These are phyloP conservation scores for Gardenia jasminoides DNA, from an alignment of 257 asterid species.

Conservation along the genomic window DNA sequence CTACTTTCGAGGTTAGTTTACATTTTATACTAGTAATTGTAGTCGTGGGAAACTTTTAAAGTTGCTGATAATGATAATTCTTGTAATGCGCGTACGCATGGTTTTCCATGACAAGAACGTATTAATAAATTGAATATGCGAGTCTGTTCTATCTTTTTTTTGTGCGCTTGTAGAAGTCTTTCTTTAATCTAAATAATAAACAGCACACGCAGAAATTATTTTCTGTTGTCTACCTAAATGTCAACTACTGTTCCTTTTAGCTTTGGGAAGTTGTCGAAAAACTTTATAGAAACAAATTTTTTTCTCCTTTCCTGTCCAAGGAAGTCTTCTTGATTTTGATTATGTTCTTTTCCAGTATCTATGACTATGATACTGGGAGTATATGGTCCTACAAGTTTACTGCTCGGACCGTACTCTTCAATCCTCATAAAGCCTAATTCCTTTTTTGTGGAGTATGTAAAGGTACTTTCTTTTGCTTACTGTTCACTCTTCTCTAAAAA, in stretches of 20 bases:
- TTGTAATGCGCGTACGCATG: neutral
- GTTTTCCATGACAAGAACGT: too few species aligned
- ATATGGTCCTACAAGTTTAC: slow-evolving; percentile 56
- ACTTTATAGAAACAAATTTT: neutral
- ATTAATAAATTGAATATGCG: too few species aligned
- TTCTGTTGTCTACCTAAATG: neutral
- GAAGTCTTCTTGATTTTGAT: neutral
- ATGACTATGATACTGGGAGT: slow-evolving; percentile 61
- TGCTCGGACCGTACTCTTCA: slow-evolving; percentile 77
- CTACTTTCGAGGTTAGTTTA: neutral
- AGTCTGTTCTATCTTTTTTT: too few species aligned
- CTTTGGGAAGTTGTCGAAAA: slow-evolving; percentile 2
- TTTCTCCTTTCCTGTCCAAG: neutral
- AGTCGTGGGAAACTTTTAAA: neutral
- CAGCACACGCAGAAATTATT: neutral
- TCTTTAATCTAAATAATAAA: neutral
- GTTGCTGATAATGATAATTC: neutral
- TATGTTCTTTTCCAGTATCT: slow-evolving; percentile 22
- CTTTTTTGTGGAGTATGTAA: slow-evolving; percentile 55
- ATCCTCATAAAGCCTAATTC: slow-evolving; percentile 61
- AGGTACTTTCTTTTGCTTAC: slow-evolving; percentile 42
- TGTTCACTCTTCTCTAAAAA: slow-evolving; percentile 14
- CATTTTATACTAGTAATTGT: too few species aligned
- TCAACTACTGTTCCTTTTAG: neutral
- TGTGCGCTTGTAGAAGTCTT: neutral